Percentiles rank a stretch among this genome's conserved stretches.
phyloP scores from a whole-genome alignment of 768 basidiomycete species.

The Pisolithus orientalis region DNA sequence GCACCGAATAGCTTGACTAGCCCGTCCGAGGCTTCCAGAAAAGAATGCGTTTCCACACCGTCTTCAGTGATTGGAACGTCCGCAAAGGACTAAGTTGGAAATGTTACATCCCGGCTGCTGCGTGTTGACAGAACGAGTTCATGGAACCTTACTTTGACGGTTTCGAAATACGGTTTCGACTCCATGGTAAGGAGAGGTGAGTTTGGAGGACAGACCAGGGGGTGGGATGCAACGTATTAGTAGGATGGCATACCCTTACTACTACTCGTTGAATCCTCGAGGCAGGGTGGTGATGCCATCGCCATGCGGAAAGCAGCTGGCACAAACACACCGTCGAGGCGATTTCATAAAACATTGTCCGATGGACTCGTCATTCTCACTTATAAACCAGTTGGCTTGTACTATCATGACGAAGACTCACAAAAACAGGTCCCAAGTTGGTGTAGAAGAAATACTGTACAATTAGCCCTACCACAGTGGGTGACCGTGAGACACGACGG shows the following conservation, averaged over 20 bases:
- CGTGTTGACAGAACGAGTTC: not conserved
- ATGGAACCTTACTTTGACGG: conserved; percentile 46
- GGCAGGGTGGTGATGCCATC: conserved; percentile 18
- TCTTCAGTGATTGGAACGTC: conserved; percentile 71
- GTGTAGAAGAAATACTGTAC: too few relatives aligned
- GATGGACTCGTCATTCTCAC: too few relatives aligned
- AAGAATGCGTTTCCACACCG: conserved; percentile 74
- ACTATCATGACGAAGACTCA: too few relatives aligned
- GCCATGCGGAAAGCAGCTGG: conserved; percentile 4
- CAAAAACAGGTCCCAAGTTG: too few relatives aligned
- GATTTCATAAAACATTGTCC: too few relatives aligned
- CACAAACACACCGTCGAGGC: not conserved
- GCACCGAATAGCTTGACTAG: conserved; percentile 68
- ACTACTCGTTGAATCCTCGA: conserved; percentile 21
- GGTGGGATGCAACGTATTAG: not conserved
- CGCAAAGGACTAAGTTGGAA: conserved; percentile 62
- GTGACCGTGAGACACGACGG: conserved; percentile 10
- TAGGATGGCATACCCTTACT: conserved; percentile 4
- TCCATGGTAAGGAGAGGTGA: conserved; percentile 17
- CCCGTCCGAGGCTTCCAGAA: conserved; percentile 87
- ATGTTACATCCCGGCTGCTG: conserved; percentile 1
- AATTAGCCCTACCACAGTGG: too few relatives aligned
- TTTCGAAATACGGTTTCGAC: conserved; percentile 56
- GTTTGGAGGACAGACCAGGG: not conserved
- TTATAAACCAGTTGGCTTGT: too few relatives aligned